Conservation (phyloP, 2,329 filamentous ascomycete genomes). For the Cercospora sojina region DNA sequence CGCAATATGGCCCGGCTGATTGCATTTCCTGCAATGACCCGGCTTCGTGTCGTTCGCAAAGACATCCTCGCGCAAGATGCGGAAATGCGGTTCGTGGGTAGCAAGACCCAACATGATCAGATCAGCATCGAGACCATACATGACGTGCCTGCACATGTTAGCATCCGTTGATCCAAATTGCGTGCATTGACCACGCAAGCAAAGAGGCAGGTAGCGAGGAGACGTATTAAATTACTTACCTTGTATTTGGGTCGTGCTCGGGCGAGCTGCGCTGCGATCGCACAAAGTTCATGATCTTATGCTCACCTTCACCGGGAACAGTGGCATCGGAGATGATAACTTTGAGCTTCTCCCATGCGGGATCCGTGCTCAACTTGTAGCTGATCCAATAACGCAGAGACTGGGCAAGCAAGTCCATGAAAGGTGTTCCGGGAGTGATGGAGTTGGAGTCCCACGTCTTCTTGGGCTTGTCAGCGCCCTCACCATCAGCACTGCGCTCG, state of each 20-base stretch:
- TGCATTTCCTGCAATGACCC: slow-evolving; percentile 81
- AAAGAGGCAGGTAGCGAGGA: slow-evolving; percentile 12
- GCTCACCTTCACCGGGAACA: slow-evolving; percentile 95
- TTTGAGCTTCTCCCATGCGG: slow-evolving; percentile 92
- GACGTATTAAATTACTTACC: slow-evolving; percentile 24
- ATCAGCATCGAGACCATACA: slow-evolving; percentile 96
- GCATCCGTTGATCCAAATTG: slow-evolving; percentile 9
- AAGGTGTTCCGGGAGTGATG: slow-evolving; percentile 95
- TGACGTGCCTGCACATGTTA: slow-evolving; percentile 71
- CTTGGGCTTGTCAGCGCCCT: slow-evolving; percentile 58
- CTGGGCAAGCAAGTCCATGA: slow-evolving; percentile 92
- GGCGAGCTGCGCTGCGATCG: slow-evolving; percentile 87
- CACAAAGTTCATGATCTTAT: slow-evolving; percentile 99
- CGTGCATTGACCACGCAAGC: background rate
- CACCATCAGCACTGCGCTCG: slow-evolving; percentile 33
- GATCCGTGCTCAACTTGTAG: slow-evolving; percentile 96
- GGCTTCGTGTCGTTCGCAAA: slow-evolving; percentile 86
- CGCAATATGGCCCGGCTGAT: slow-evolving; percentile 87
- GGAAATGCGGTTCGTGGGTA: slow-evolving; percentile 96
- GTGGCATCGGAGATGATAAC: slow-evolving; percentile 98
- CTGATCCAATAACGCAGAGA: slow-evolving; percentile 95
- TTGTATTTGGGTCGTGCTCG: slow-evolving; percentile 90
- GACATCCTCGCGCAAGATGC: slow-evolving; percentile 93
- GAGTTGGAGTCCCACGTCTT: slow-evolving; percentile 89
- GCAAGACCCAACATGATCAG: slow-evolving; percentile 97